Evolutionary conservation across 2,329 filamentous ascomycete species (phyloP).

Genomic region (Epichloe uncinata): DNA sequence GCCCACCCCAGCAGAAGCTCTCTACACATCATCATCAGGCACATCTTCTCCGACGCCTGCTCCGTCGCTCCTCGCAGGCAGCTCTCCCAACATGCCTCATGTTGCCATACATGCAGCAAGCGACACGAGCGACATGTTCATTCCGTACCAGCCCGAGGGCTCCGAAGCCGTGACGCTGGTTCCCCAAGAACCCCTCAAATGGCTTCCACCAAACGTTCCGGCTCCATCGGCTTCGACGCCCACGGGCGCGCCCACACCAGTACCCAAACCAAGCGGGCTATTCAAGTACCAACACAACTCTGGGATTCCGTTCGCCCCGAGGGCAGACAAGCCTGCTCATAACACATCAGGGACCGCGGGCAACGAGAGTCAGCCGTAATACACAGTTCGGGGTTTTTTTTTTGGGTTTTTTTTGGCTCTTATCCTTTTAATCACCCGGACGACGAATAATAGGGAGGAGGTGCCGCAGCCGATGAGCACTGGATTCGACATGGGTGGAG

Average conservation of each 20-base stretch:
- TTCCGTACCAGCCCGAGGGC: conserved; percentile 44
- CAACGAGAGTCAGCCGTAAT: neutral
- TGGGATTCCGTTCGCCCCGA: conserved; percentile 34
- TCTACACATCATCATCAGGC: conserved; percentile 13
- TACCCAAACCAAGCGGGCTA: conserved; percentile 21
- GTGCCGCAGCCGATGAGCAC: too few species aligned
- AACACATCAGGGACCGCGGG: neutral
- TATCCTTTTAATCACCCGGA: too few species aligned
- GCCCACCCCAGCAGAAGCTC: conserved; percentile 13
- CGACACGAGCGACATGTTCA: conserved; percentile 28
- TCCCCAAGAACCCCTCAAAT: conserved; percentile 30
- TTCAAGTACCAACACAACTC: conserved; percentile 24
- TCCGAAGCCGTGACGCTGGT: conserved; percentile 26
- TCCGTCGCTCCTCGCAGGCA: conserved; percentile 13
- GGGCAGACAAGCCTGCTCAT: conserved; percentile 4
- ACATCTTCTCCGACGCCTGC: conserved; percentile 11
- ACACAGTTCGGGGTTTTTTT: too few species aligned
- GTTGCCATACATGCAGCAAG: conserved; percentile 14
- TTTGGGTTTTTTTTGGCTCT: too few species aligned
- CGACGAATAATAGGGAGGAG: too few species aligned
- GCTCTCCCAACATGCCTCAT: conserved; percentile 18
- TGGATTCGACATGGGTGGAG: too few species aligned
- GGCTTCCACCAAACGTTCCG: conserved; percentile 35
- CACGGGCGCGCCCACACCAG: conserved; percentile 16
- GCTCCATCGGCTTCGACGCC: conserved; percentile 23